These are phyloP conservation scores for Anastatica hierochuntica DNA, from an alignment of 345 rosid genomes.

Conservation along the genomic window DNA sequence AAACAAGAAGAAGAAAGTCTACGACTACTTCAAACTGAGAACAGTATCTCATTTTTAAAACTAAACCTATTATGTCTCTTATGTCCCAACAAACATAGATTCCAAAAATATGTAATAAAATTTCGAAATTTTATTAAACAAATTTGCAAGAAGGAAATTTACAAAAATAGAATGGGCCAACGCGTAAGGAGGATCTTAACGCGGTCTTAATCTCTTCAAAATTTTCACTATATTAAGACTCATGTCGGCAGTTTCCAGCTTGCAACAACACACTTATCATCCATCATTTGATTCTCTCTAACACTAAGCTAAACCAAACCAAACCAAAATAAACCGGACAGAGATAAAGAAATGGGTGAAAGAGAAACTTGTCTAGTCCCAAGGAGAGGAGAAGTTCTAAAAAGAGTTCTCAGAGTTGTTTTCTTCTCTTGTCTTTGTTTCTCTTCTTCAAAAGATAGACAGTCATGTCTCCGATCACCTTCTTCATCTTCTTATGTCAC, in stretches of 20 bases:
- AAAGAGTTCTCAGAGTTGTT: conserved; percentile 16
- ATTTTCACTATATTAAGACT: conserved; percentile 15
- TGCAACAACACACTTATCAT: conserved; percentile 18
- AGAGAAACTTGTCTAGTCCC: conserved; percentile 33
- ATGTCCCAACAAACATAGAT: conserved; percentile 1
- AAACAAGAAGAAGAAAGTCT: conserved; percentile 12
- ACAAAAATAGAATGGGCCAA: conserved; percentile 15
- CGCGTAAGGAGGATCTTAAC: conserved; percentile 19
- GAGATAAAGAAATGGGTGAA: conserved; percentile 8
- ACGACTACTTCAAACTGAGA: conserved; percentile 24
- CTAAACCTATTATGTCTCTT: conserved; percentile 4
- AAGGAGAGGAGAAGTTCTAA: conserved; percentile 39
- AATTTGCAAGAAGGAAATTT: neutral
- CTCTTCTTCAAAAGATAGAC: neutral
- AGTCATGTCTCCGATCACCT: conserved; percentile 9
- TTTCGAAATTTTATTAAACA: no score
- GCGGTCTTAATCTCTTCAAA: conserved; percentile 10
- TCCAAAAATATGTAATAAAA: no score
- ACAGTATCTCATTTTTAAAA: conserved; percentile 8
- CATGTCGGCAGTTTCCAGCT: conserved; percentile 28
- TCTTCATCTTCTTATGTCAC: neutral
- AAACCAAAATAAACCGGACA: conserved; percentile 13
- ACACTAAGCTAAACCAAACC: neutral
- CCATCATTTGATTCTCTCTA: no score
- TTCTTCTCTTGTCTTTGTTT: conserved; percentile 20